Base-by-base conservation (phyloP, 2,329 filamentous ascomycete genomes). In the Diaporthe citri region DNA sequence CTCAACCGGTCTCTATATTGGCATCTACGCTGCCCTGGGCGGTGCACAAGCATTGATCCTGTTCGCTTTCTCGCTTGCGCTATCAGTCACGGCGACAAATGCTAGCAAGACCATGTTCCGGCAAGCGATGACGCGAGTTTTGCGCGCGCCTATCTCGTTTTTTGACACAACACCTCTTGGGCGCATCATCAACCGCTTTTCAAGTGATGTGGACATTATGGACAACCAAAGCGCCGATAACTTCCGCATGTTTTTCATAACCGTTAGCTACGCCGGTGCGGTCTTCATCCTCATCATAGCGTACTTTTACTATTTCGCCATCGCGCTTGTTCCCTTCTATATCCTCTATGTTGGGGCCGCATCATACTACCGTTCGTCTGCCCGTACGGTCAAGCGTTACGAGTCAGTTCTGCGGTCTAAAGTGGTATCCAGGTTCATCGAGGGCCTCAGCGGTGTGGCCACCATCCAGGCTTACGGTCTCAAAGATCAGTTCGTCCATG, bases 131-230 rank as follows among this genome's bases (percentile, higher is more conserved):
- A 91, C 88, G 12, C 90, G 94, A 20, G 95, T 97, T 0, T 85
- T 93, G 22, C 87, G 91, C 31, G 91, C 91, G 3, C 91, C 91
- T 22, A 92, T 93, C 95, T 93, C 94, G 6, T 98, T 98, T 86
- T 98, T 98, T 85, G 97, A 99, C 80, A 98, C 97, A 0, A 98
- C 97, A 0, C 97, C 96, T 0, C 89, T 98, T 1, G 97, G 96
- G 28, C 93, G 96, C 51, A 98, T 98, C 82, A 97, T 95, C 28
- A 98, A 98, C 82, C 94, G 97, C n/a, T 98, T 98, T 85, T 97
- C 95, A 41, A 94, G 96, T 79, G 97, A 99, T 80, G 94, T 98
- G 57, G 95, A 98, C 81, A 95, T 97, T 74, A 97, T 98, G 95
- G 97, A 98, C 85, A 98, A 98, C 83, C 0, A 96, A 98, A 80